These are phyloP conservation scores for Claviceps maximensis DNA, from an alignment of 2,329 filamentous ascomycete species.

Conservation along the genomic window DNA sequence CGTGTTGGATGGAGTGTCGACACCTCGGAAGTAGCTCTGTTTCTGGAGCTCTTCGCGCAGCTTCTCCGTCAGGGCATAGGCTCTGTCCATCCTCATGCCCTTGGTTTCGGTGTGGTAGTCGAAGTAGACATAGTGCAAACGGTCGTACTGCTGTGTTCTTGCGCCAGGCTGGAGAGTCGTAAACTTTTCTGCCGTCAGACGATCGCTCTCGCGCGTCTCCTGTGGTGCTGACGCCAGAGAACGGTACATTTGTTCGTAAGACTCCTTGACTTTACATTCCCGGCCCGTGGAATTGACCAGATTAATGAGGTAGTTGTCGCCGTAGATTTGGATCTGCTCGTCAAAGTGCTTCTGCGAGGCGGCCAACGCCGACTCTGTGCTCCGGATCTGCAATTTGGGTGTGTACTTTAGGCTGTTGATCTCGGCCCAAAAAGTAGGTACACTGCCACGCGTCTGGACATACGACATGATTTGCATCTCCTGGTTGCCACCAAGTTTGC, in stretches of 20 bases:
- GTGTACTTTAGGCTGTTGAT: slow-evolving; percentile 88
- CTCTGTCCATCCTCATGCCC: slow-evolving; percentile 84
- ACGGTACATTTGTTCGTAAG: slow-evolving; percentile 84
- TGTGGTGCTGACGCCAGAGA: slow-evolving; percentile 55
- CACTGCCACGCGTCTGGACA: slow-evolving; percentile 90
- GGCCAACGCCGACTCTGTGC: slow-evolving; percentile 64
- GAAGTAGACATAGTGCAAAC: slow-evolving; percentile 92
- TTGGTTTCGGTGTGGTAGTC: slow-evolving; percentile 98
- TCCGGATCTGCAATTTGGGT: slow-evolving; percentile 76
- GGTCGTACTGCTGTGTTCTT: slow-evolving; percentile 54
- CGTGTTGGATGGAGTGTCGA: slow-evolving; percentile 63
- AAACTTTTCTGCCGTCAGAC: slow-evolving; percentile 64
- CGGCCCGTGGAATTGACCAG: slow-evolving; percentile 92
- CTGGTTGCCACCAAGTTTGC: slow-evolving; percentile 48
- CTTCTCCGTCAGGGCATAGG: slow-evolving; percentile 72
- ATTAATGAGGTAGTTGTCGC: slow-evolving; percentile 95
- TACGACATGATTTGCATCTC: slow-evolving; percentile 88
- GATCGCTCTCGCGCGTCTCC: slow-evolving; percentile 53
- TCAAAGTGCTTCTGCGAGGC: slow-evolving; percentile 81
- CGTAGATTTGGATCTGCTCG: slow-evolving; percentile 86
- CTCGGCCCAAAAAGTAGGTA: slow-evolving; percentile 93
- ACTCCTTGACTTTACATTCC: slow-evolving; percentile 77
- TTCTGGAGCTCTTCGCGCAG: slow-evolving; percentile 61
- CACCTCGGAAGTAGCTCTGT: slow-evolving; percentile 85
- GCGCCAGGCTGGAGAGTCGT: slow-evolving; percentile 56